Conservation (phyloP, 1,284 basidiomycete genomes). For the Pisolithus thermaeus region DNA sequence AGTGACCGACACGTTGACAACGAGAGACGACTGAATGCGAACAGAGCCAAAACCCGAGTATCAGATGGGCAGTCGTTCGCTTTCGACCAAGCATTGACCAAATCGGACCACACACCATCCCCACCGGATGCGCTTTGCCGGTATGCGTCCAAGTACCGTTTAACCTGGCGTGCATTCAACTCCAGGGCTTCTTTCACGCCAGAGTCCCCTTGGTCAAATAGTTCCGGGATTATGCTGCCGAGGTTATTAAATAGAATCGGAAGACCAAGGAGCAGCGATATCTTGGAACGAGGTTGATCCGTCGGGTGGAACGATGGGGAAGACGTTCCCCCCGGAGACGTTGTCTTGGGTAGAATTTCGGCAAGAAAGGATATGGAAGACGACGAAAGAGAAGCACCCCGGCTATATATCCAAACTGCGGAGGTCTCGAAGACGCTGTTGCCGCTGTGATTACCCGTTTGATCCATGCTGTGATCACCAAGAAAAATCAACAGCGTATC, state of each 20-base stretch:
- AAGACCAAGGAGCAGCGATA: slow-evolving; percentile 85
- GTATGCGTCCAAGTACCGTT: slow-evolving; percentile 71
- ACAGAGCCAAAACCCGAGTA: too few relatives aligned
- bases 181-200: slow-evolving; percentile 52
- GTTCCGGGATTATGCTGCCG: slow-evolving; percentile 86
- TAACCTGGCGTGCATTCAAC: slow-evolving; percentile 76
- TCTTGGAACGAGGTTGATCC: slow-evolving; percentile 90
- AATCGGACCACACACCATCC: slow-evolving; percentile 49
- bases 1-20: slow-evolving; percentile 73
- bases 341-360: slow-evolving; percentile 44
- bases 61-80: slow-evolving; percentile 22
- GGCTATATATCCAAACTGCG: slow-evolving; percentile 91
- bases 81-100: slow-evolving; percentile 46
- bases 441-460: slow-evolving; percentile 92
- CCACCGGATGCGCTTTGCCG: slow-evolving; percentile 57
- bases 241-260: slow-evolving; percentile 96
- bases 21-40: too few relatives aligned
- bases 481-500: slow-evolving; percentile 89
- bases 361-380: slow-evolving; percentile 35
- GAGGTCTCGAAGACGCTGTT: slow-evolving; percentile 87
- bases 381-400: slow-evolving; percentile 44
- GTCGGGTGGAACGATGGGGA: slow-evolving; percentile 71
- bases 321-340: slow-evolving; percentile 57
- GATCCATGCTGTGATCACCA: slow-evolving; percentile 98
- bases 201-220: slow-evolving; percentile 55